Percentiles rank a stretch among this genome's conserved stretches.
Conservation (phyloP, 78 protist genomes). For the Dictyostelium brefeldianum region DNA sequence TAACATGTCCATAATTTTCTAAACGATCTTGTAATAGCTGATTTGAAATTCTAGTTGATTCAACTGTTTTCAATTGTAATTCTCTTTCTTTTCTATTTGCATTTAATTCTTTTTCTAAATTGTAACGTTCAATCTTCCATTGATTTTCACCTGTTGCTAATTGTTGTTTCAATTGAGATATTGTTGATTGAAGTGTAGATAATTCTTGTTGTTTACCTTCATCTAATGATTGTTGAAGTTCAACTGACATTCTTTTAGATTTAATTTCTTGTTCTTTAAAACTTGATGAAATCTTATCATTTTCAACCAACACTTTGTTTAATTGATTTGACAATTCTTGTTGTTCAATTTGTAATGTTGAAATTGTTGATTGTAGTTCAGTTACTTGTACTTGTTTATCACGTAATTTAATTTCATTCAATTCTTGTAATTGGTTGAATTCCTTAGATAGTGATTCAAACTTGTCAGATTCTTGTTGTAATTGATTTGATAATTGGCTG, state of each 20-base stretch:
- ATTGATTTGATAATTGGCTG: neutral
- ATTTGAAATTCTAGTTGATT: neutral
- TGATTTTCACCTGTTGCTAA: neutral
- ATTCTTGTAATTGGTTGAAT: neutral
- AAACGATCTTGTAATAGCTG: neutral
- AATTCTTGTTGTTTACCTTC: constrained; percentile 57
- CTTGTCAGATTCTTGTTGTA: neutral
- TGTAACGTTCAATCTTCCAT: constrained; percentile 4
- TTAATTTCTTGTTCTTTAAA: constrained; percentile 40
- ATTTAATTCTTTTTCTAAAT: neutral
- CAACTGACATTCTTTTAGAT: constrained; percentile 36
- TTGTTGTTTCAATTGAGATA: constrained; percentile 30
- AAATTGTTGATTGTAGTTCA: neutral
- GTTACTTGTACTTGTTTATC: neutral
- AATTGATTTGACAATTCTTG: neutral
- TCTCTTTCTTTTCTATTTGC: neutral
- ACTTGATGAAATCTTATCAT: neutral
- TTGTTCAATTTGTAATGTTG: neutral
- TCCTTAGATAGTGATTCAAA: neutral
- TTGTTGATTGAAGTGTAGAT: neutral
- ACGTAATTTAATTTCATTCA: neutral
- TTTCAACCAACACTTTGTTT: neutral
- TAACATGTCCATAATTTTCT: neutral
- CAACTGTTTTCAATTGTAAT: neutral
- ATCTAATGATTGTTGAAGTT: constrained; percentile 44